Percentiles rank a stretch among this genome's conserved stretches.
Evolutionary conservation across 768 basidiomycete genomes (phyloP).

Genomic region (Russula sp.): DNA sequence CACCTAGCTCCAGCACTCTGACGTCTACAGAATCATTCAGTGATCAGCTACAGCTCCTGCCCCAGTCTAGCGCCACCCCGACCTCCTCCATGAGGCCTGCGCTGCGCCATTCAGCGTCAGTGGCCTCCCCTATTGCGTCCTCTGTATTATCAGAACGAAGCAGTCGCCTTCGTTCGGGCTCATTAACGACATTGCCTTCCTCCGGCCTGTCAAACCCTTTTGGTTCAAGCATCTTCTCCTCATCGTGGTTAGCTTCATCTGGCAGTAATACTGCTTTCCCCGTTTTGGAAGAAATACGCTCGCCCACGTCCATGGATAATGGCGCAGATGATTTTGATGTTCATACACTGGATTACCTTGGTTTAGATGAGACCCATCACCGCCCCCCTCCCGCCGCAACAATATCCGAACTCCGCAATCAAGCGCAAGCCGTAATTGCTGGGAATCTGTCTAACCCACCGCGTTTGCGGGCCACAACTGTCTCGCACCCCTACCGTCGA

Average conservation of each 20-base stretch:
- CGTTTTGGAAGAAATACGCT: constrained; percentile 76
- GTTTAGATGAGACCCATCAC: constrained; percentile 72
- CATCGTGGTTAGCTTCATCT: constrained; percentile 76
- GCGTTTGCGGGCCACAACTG: constrained; percentile 83
- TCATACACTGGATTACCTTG: constrained; percentile 94
- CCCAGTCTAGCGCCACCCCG: constrained; percentile 41
- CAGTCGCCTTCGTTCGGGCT: constrained; percentile 89
- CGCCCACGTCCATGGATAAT: constrained; percentile 64
- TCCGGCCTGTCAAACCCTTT: constrained; percentile 75
- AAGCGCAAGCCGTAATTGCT: constrained; percentile 87
- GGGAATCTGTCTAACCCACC: constrained; percentile 77
- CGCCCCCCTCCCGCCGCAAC: constrained; percentile 82
- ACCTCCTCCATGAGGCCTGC: constrained; percentile 55
- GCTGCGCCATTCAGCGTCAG: constrained; percentile 73
- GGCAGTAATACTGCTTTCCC: constrained; percentile 55
- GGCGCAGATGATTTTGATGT: constrained; percentile 86
- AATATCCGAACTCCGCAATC: constrained; percentile 82
- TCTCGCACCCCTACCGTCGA: constrained; percentile 86
- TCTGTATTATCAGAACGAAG: constrained; percentile 58
- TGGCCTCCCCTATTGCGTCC: constrained; percentile 57
- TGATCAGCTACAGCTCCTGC: constrained; percentile 45
- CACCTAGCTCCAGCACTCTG: constrained; percentile 46
- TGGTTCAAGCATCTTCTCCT: constrained; percentile 85
- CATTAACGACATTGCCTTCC: constrained; percentile 79
- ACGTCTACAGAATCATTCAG: constrained; percentile 50